These are phyloP conservation scores for Mycena venus DNA, from an alignment of 768 basidiomycete genomes.

Conservation along the genomic window DNA sequence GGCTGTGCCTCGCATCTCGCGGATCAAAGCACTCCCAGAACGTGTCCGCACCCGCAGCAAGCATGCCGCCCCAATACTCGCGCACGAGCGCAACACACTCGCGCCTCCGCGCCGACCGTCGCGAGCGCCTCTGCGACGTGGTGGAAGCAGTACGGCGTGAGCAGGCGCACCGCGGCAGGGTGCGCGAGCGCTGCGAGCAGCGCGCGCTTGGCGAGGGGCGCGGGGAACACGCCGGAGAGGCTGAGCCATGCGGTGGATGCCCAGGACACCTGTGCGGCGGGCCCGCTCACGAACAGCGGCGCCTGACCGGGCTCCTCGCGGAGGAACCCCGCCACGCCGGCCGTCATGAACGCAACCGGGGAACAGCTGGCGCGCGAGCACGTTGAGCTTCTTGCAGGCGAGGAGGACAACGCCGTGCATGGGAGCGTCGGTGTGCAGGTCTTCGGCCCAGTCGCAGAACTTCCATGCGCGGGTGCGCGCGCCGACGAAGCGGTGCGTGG, in stretches of 20 bases:
- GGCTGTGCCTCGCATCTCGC: neutral
- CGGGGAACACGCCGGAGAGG: constrained; percentile 7
- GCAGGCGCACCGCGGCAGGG: constrained; percentile 6
- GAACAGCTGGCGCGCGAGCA: constrained; percentile 2
- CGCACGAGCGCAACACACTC: constrained; percentile 1
- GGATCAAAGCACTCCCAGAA: constrained; percentile 19
- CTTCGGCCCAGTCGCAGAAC: constrained; percentile 11
- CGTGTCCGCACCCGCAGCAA: constrained; percentile 9
- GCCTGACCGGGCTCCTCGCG: constrained; percentile 1
- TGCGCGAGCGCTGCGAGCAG: constrained; percentile 7
- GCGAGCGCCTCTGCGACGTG: constrained; percentile 7
- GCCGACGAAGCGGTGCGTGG: constrained; percentile 4
- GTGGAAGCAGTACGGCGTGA: constrained; percentile 14
- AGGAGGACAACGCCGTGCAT: constrained; percentile 1
- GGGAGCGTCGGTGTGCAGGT: constrained; percentile 5
- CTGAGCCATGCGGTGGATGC: constrained; percentile 6
- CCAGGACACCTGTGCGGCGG: constrained; percentile 7
- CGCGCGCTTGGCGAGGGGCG: constrained; percentile 6
- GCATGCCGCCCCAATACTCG: constrained; percentile 11
- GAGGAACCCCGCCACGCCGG: constrained; percentile 2
- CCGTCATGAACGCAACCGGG: constrained; percentile 1
- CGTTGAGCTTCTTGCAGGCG: neutral
- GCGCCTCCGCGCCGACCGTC: neutral
- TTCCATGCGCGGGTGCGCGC: constrained; percentile 7
- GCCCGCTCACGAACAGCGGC: constrained; percentile 12